Percentiles rank a stretch among this genome's conserved stretches.
Evolutionary conservation across 371 early-diverging fungal genomes (phyloP).

Genomic region (Mortierella sp.): DNA sequence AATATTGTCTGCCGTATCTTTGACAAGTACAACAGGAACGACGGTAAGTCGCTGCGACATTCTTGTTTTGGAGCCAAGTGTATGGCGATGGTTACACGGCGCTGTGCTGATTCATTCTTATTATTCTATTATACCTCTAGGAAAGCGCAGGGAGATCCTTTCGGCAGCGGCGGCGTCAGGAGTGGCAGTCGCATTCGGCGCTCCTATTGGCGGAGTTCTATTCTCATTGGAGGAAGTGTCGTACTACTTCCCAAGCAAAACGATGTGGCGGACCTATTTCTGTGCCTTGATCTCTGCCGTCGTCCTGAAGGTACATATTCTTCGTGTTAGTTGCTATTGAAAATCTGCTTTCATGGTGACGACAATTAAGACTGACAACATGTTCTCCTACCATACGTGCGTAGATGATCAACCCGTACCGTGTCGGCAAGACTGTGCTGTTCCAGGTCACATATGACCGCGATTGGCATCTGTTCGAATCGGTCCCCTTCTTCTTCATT

Average conservation of each 20-base stretch:
- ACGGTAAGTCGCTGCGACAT: constrained; percentile 65
- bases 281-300: constrained; percentile 94
- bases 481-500: constrained; percentile 55
- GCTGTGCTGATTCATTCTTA: neutral
- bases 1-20: constrained; percentile 90
- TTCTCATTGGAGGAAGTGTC: constrained; percentile 98
- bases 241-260: constrained; percentile 94
- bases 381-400: neutral
- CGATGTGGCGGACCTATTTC: constrained; percentile 95
- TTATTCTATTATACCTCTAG: constrained; percentile 40
- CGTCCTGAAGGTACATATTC: constrained; percentile 77
- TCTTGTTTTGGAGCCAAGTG: neutral
- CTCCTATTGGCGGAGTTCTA: constrained; percentile 97
- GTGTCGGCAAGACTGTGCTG: constrained; percentile 94
- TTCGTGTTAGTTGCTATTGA: neutral
- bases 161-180: constrained; percentile 96
- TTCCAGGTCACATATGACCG: constrained; percentile 95
- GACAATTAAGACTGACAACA: neutral
- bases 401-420: constrained; percentile 90
- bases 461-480: constrained; percentile 91
- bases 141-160: constrained; percentile 91
- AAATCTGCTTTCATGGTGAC: neutral
- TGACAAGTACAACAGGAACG: constrained; percentile 85
- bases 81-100: neutral
- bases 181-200: constrained; percentile 95